Conservation (phyloP, 805 yeast genomes). For the Saccharomycopsis vini region DNA sequence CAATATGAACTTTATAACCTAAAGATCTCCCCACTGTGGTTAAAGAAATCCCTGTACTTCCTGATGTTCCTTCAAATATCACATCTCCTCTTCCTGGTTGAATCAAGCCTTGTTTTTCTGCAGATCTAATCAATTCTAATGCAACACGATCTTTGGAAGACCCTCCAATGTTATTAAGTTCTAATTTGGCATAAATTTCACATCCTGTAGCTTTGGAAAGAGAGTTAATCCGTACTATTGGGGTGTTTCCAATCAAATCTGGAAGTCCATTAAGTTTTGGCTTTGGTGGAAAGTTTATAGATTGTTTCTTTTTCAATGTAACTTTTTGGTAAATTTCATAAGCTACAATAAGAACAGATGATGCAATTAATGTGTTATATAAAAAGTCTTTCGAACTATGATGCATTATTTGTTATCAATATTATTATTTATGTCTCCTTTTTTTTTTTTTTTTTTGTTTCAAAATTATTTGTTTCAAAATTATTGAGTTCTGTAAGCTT, state of each 20-base stretch:
- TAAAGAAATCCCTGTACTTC: conserved; percentile 92
- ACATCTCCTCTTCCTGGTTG: conserved; percentile 57
- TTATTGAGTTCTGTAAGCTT: no score
- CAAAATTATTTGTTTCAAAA: no score
- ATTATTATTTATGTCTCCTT: no score
- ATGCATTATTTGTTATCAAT: no score
- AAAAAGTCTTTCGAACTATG: no score
- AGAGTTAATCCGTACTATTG: conserved; percentile 64
- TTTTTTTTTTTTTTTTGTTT: no score
- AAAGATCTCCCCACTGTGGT: conserved; percentile 83
- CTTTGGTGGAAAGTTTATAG: no score
- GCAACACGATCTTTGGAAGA: conserved; percentile 96
- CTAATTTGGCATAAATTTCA: conserved; percentile 79
- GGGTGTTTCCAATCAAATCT: conserved; percentile 86
- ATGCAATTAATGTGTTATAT: no score
- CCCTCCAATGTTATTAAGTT: conserved; percentile 84
- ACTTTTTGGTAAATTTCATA: no score
- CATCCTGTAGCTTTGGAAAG: conserved; percentile 68
- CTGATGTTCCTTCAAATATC: conserved; percentile 92
- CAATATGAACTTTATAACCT: conserved; percentile 89
- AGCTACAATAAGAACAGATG: no score
- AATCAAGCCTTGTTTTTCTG: conserved; percentile 51
- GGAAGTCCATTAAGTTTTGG: conserved; percentile 44
- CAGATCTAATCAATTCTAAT: conserved; percentile 63
- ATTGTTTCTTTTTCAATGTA: no score